phyloP scores from a whole-genome alignment of 176 grass and related monocot species.

The Dendrocalamus sinicus region DNA sequence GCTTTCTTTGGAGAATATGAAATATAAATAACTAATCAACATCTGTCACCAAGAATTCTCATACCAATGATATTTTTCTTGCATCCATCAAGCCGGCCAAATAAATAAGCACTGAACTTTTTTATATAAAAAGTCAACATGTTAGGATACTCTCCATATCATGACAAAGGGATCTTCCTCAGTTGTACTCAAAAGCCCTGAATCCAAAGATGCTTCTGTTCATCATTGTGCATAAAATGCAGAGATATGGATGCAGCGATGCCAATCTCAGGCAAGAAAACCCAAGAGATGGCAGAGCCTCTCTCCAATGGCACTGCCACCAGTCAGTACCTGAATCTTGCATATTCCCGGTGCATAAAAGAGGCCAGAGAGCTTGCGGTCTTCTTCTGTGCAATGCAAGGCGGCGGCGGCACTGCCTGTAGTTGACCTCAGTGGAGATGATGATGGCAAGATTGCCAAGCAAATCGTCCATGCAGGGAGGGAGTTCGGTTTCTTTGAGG shows the following conservation, averaged over 20 bases:
- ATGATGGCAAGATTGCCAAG: background rate
- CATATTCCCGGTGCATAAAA: conserved; percentile 23
- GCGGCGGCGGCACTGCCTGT: background rate
- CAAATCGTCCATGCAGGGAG: conserved; percentile 39
- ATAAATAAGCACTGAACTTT: background rate
- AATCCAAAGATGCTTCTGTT: conserved; percentile 32
- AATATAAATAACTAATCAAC: background rate
- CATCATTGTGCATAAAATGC: background rate
- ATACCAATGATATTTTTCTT: background rate
- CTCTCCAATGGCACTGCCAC: conserved; percentile 30
- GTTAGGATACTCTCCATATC: background rate
- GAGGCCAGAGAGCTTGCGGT: background rate
- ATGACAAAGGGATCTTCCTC: conserved; percentile 20
- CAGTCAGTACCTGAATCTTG: conserved; percentile 21
- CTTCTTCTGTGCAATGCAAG: background rate
- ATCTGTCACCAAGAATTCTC: background rate
- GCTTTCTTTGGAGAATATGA: background rate
- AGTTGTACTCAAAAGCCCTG: background rate
- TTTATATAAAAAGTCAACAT: background rate
- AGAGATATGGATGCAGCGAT: background rate
- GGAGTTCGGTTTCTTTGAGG: conserved; percentile 46
- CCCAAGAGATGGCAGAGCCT: conserved; percentile 24
- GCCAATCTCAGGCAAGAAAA: background rate
- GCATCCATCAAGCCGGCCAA: conserved; percentile 8
- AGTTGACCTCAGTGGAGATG: conserved; percentile 31